Conservation (phyloP, 768 basidiomycete genomes). For the Holtermanniella nyarrowii region DNA sequence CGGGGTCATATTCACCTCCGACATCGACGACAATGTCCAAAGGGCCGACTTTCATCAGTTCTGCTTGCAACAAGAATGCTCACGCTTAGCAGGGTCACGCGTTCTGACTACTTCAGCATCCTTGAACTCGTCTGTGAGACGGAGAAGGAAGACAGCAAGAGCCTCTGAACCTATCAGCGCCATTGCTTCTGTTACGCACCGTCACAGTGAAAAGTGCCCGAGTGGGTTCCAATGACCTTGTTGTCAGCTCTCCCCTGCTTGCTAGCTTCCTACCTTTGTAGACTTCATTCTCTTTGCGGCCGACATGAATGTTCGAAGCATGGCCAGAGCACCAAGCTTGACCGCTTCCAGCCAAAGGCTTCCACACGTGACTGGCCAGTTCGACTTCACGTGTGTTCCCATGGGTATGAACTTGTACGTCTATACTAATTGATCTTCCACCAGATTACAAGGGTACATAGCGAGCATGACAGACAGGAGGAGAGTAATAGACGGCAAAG, state of each 20-base stretch:
- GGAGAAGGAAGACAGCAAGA: conserved; percentile 79
- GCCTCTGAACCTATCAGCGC: conserved; percentile 51
- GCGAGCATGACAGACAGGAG: too few relatives aligned
- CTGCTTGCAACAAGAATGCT: conserved; percentile 4
- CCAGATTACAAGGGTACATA: too few relatives aligned
- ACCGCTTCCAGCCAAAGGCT: too few relatives aligned
- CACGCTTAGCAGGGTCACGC: conserved; percentile 36
- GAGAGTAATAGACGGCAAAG: not conserved
- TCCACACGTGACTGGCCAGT: too few relatives aligned
- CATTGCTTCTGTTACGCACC: conserved; percentile 12
- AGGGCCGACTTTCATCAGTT: conserved; percentile 45
- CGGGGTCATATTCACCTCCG: conserved; percentile 78
- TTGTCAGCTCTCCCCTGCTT: not conserved
- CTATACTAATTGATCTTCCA: too few relatives aligned
- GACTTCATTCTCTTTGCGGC: conserved; percentile 37
- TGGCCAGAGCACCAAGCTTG: too few relatives aligned
- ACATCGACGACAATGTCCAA: conserved; percentile 97
- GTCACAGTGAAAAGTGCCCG: conserved; percentile 93
- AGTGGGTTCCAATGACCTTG: conserved; percentile 84
- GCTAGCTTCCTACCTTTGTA: conserved; percentile 16
- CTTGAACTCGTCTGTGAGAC: conserved; percentile 62
- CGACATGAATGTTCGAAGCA: too few relatives aligned
- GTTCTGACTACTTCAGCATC: conserved; percentile 49
- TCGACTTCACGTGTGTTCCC: too few relatives aligned
- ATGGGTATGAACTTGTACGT: too few relatives aligned